Conservation (phyloP, 1,284 basidiomycete species). For the Lignosus rhinocerotis region DNA sequence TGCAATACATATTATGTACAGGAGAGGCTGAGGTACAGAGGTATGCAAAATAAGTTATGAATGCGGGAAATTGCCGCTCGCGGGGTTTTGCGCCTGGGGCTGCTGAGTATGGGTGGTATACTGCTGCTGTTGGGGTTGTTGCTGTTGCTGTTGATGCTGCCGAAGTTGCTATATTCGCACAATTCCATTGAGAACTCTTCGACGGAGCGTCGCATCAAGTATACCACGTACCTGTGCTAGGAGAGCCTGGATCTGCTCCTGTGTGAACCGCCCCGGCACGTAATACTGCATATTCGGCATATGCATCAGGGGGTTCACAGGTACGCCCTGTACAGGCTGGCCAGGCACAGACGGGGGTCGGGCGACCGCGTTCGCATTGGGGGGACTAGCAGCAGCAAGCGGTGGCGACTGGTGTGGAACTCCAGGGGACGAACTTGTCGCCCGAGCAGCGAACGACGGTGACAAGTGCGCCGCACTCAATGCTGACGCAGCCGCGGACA, state of each 20-base stretch:
- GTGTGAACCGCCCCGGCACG: slow-evolving; percentile 16
- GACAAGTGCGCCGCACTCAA: slow-evolving; percentile 31
- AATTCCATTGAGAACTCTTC: not conserved
- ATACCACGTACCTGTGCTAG: slow-evolving; percentile 16
- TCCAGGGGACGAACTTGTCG: slow-evolving; percentile 32
- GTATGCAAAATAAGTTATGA: slow-evolving; percentile 1
- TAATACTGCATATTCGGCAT: slow-evolving; percentile 21
- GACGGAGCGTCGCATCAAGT: no score
- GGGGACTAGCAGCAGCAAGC: slow-evolving; percentile 23
- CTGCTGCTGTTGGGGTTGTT: slow-evolving; percentile 17
- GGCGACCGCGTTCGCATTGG: slow-evolving; percentile 20
- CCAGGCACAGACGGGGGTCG: slow-evolving; percentile 33
- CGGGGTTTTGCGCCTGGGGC: slow-evolving; percentile 17
- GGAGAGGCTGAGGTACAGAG: not conserved
- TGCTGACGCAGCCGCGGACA: slow-evolving; percentile 27
- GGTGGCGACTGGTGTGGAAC: slow-evolving; percentile 32
- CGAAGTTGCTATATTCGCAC: not conserved
- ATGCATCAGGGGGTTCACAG: slow-evolving; percentile 18
- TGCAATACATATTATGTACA: not conserved
- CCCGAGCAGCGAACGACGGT: slow-evolving; percentile 29
- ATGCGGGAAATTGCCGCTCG: slow-evolving; percentile 17
- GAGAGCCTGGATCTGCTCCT: slow-evolving; percentile 24
- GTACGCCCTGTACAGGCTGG: slow-evolving; percentile 21
- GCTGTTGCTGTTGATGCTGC: slow-evolving; percentile 19
- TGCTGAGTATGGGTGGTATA: slow-evolving; percentile 18